A percentile compares a stretch with the other conserved stretches of the same genome.
phyloP scores from a whole-genome alignment of 1,139 yeast genomes.

The Ashbya aceris region DNA sequence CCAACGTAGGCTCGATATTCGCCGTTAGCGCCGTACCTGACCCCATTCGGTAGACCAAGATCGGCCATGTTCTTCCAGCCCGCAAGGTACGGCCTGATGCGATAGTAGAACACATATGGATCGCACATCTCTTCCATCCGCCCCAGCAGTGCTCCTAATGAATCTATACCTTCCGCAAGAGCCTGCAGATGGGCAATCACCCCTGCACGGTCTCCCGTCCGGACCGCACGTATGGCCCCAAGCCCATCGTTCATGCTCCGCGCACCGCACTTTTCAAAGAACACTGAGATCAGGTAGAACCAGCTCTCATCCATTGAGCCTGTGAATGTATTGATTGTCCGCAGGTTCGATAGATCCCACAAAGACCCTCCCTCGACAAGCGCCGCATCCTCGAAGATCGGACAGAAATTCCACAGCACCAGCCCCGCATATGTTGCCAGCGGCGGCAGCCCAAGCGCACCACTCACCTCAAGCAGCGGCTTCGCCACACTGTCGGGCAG shows the following conservation, averaged over 20 bases:
- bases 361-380: constrained; percentile 28
- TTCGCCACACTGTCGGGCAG: constrained; percentile 60
- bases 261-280: constrained; percentile 77
- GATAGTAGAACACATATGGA: constrained; percentile 80
- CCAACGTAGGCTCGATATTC: constrained; percentile 62
- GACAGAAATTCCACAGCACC: constrained; percentile 79
- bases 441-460: constrained; percentile 67
- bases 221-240: constrained; percentile 50
- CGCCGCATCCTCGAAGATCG: constrained; percentile 38
- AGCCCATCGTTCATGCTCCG: constrained; percentile 50
- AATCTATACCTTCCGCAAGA: constrained; percentile 64
- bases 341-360: constrained; percentile 55
- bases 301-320: constrained; percentile 89
- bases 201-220: constrained; percentile 30
- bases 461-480: constrained; percentile 57
- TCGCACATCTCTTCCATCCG: constrained; percentile 92
- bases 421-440: constrained; percentile 80
- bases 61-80: constrained; percentile 93
- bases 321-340: constrained; percentile 77
- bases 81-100: constrained; percentile 81
- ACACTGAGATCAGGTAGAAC: constrained; percentile 85
- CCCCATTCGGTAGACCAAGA: constrained; percentile 74
- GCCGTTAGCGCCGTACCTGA: constrained; percentile 61
- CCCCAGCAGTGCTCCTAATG: constrained; percentile 64
- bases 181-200: constrained; percentile 21